Percentiles rank a stretch among this genome's conserved stretches.
These are phyloP conservation scores for Patellifolia procumbens DNA, from an alignment of 179 eudicot genomes.

Conservation along the genomic window DNA sequence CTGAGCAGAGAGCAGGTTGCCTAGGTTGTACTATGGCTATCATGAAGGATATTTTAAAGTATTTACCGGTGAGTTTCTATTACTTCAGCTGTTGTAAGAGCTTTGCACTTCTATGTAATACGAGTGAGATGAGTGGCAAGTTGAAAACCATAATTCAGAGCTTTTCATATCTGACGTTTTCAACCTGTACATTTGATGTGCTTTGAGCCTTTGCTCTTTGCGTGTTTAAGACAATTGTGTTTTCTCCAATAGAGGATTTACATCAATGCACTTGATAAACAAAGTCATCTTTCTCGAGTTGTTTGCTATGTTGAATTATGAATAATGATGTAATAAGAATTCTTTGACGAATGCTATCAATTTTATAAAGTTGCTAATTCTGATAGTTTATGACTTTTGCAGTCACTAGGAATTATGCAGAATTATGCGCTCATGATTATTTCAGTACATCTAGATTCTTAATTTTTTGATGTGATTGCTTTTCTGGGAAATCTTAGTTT, in stretches of 20 bases:
- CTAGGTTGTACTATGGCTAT: constrained; percentile 63
- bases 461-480: neutral
- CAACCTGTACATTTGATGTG: neutral
- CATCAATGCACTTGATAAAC: neutral
- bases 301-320: neutral
- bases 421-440: neutral
- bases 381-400: neutral
- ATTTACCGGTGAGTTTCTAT: constrained; percentile 59
- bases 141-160: neutral
- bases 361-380: neutral
- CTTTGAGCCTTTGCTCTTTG: neutral
- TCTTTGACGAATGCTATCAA: neutral
- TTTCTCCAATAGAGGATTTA: neutral
- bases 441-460: neutral
- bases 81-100: neutral
- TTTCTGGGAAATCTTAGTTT: neutral
- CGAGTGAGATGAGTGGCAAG: neutral
- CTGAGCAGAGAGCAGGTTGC: constrained; percentile 55
- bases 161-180: neutral
- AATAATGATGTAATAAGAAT: neutral
- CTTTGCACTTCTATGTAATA: neutral
- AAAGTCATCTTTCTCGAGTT: neutral
- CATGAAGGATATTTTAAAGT: constrained; percentile 53
- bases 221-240: neutral
- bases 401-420: neutral